These are phyloP conservation scores for Cytospora leucostoma DNA, from an alignment of 2,329 filamentous ascomycete genomes.

Conservation along the genomic window DNA sequence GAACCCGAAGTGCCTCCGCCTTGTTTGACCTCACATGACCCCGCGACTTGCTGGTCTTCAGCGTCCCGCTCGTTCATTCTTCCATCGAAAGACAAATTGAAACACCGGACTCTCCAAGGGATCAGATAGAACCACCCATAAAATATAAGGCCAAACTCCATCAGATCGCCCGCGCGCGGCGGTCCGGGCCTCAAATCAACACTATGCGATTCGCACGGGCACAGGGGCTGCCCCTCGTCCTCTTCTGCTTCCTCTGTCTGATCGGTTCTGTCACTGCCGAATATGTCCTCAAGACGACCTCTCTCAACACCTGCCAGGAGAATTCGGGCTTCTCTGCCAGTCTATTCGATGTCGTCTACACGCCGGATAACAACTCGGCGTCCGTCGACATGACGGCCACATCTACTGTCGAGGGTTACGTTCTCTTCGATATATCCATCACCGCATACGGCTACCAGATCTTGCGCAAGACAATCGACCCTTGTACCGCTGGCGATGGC, in stretches of 20 bases:
- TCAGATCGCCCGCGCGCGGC: not conserved
- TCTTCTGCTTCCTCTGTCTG: conserved; percentile 15
- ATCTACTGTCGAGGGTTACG: conserved; percentile 72
- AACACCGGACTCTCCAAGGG: not conserved
- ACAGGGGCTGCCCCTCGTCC: conserved; percentile 16
- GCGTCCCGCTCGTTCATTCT: not conserved
- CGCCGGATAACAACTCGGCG: conserved; percentile 63
- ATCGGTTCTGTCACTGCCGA: conserved; percentile 31
- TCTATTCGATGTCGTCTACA: conserved; percentile 75
- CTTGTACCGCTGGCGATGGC: conserved; percentile 57
- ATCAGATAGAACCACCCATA: not conserved
- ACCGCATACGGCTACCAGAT: conserved; percentile 73
- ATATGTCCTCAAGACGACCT: conserved; percentile 48
- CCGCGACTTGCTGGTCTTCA: not conserved
- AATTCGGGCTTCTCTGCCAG: conserved; percentile 79
- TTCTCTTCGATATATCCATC: conserved; percentile 69
- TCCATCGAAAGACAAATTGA: not conserved
- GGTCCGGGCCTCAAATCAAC: conserved; percentile 2
- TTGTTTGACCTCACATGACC: not conserved
- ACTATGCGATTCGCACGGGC: conserved; percentile 23
- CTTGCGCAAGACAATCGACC: conserved; percentile 64
- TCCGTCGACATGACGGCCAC: conserved; percentile 71
- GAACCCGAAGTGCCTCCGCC: not conserved
- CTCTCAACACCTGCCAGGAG: conserved; percentile 72
- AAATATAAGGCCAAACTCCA: not conserved